Evolutionary conservation across 73 alveolate species (phyloP).

Genomic region (Stentor coeruleus): DNA sequence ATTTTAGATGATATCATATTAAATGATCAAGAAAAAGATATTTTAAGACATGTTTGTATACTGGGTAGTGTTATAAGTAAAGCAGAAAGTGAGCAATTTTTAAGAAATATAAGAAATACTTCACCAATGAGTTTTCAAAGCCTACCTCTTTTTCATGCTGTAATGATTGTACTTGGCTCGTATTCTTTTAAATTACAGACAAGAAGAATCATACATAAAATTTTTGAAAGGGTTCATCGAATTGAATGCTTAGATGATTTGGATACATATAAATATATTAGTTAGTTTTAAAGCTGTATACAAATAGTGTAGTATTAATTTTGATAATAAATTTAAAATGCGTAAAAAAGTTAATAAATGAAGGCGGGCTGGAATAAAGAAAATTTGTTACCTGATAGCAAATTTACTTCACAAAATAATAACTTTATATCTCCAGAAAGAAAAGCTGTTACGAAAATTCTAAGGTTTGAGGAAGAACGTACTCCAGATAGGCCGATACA

Average conservation of each 20-base stretch:
- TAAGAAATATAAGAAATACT: constrained; percentile 10
- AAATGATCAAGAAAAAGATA: constrained; percentile 20
- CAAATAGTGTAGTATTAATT: too few relatives aligned
- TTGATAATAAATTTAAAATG: too few relatives aligned
- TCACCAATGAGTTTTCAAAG: constrained; percentile 3
- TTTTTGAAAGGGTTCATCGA: neutral
- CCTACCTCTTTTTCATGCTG: neutral
- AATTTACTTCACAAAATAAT: too few relatives aligned
- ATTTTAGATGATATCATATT: neutral
- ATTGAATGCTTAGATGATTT: too few relatives aligned
- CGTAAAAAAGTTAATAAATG: too few relatives aligned
- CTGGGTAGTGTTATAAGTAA: neutral
- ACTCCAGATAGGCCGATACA: neutral
- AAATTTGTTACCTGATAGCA: neutral
- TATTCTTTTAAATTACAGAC: neutral
- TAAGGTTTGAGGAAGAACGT: neutral
- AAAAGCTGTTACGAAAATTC: neutral
- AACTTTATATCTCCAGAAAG: neutral
- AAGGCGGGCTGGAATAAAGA: constrained; percentile 3
- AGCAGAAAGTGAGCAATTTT: neutral
- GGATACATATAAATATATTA: too few relatives aligned
- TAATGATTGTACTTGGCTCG: neutral
- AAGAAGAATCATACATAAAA: neutral
- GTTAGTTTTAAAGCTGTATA: too few relatives aligned
- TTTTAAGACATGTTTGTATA: neutral